Conservation (phyloP, 2,329 filamentous ascomycete species). For the Microdochium trichocladiopsis region DNA sequence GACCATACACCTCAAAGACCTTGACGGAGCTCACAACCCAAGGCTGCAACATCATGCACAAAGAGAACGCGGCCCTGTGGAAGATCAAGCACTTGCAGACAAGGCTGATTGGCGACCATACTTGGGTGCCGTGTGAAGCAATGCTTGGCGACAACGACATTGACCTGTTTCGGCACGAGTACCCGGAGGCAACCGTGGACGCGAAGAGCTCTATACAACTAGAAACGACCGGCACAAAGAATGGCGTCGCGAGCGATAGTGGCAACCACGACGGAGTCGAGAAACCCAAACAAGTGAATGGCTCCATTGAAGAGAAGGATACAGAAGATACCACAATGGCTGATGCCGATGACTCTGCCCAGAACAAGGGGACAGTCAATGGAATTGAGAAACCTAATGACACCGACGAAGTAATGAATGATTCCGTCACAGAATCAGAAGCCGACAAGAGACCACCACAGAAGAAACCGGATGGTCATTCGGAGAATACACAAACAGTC, state of each 20-base stretch:
- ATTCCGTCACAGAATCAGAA: not conserved
- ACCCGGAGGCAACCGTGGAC: conserved; percentile 18
- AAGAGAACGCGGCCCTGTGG: conserved; percentile 67
- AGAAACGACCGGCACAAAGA: conserved; percentile 2
- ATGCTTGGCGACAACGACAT: conserved; percentile 51
- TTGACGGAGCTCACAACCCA: conserved; percentile 65
- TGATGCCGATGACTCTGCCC: conserved; percentile 11
- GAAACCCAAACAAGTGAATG: conserved; percentile 4
- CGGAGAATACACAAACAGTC: not conserved
- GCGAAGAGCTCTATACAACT: conserved; percentile 3
- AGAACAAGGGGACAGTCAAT: conserved; percentile 10
- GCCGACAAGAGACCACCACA: not conserved
- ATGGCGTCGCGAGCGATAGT: conserved; percentile 1
- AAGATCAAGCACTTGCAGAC: conserved; percentile 68
- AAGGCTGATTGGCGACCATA: conserved; percentile 67
- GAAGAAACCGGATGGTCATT: not conserved
- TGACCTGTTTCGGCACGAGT: conserved; percentile 44
- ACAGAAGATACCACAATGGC: conserved; percentile 18
- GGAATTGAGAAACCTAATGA: conserved; percentile 6
- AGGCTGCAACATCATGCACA: conserved; percentile 63
- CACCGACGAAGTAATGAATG: conserved; percentile 1
- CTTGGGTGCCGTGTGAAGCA: conserved; percentile 55
- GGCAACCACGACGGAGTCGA: conserved; percentile 14
- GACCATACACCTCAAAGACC: conserved; percentile 67
- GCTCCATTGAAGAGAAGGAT: conserved; percentile 4